Conservation (phyloP, 2,329 filamentous ascomycete genomes). For the Calonectria hongkongensis region DNA sequence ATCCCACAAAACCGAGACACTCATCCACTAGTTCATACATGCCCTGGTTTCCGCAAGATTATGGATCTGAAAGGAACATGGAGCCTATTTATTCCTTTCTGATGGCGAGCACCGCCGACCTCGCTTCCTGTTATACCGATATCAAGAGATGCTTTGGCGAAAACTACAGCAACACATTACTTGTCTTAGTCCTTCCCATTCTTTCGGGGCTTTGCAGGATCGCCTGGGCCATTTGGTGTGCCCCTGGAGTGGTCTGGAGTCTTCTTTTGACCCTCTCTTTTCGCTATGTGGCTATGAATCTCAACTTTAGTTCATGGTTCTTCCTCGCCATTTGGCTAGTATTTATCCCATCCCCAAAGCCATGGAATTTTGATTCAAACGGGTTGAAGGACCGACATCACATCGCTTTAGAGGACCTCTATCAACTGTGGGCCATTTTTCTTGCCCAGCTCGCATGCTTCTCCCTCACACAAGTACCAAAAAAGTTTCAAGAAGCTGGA, state of each 20-base stretch:
- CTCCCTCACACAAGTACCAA: slow-evolving; percentile 8
- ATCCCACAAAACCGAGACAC: neutral
- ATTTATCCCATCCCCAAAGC: slow-evolving; percentile 12
- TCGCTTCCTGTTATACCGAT: slow-evolving; percentile 26
- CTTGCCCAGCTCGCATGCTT: slow-evolving; percentile 13
- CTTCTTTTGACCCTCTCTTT: slow-evolving; percentile 23
- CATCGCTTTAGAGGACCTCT: neutral
- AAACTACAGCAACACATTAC: slow-evolving; percentile 38
- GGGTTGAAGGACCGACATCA: neutral
- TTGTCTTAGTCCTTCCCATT: slow-evolving; percentile 22
- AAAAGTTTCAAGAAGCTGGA: slow-evolving; percentile 1
- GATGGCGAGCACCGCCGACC: slow-evolving; percentile 1
- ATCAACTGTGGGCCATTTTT: neutral
- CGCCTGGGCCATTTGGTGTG: slow-evolving; percentile 18
- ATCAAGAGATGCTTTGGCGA: slow-evolving; percentile 36
- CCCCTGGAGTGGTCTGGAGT: slow-evolving; percentile 24
- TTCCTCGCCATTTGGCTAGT: slow-evolving; percentile 16
- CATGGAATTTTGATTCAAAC: neutral
- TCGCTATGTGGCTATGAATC: neutral
- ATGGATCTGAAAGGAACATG: slow-evolving; percentile 12
- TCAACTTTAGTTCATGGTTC: neutral
- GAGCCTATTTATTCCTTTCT: neutral
- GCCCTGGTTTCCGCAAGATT: neutral
- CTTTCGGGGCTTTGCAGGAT: neutral
- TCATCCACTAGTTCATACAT: neutral